These are phyloP conservation scores for Cocos nucifera DNA, from an alignment of 176 grass and related monocot species.

Conservation along the genomic window DNA sequence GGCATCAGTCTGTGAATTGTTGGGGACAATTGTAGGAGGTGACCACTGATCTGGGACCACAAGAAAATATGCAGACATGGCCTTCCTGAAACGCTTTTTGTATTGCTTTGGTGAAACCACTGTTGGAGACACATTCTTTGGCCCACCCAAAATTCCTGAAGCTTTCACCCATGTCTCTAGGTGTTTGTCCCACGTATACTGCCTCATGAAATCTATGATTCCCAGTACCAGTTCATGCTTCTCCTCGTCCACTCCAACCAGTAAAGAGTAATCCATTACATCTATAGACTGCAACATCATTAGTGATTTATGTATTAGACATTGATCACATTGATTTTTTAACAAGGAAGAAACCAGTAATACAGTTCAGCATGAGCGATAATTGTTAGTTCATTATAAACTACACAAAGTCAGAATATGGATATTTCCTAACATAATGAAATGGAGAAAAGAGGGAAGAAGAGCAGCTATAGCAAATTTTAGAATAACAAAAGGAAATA, in stretches of 20 bases:
- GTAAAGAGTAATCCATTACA: conserved; percentile 96
- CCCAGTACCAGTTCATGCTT: conserved; percentile 77
- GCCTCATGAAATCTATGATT: conserved; percentile 97
- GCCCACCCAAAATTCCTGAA: conserved; percentile 91
- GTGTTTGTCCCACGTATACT: conserved; percentile 98
- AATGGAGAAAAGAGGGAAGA: too few relatives aligned
- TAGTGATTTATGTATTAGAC: neutral
- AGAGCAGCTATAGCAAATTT: too few relatives aligned
- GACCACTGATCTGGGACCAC: conserved; percentile 92
- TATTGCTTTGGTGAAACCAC: conserved; percentile 98
- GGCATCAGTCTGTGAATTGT: conserved; percentile 37
- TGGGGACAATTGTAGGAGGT: conserved; percentile 27
- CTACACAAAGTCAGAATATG: too few relatives aligned
- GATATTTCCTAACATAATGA: too few relatives aligned
- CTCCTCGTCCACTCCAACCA: conserved; percentile 90
- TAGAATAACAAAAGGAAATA: too few relatives aligned
- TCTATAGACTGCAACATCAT: conserved; percentile 72
- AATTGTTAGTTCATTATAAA: too few relatives aligned
- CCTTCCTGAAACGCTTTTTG: conserved; percentile 92
- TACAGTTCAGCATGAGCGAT: too few relatives aligned
- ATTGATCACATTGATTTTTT: too few relatives aligned
- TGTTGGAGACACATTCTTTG: conserved; percentile 79
- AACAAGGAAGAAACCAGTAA: too few relatives aligned
- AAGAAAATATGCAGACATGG: conserved; percentile 91
- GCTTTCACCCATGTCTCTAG: conserved; percentile 98